phyloP scores from a whole-genome alignment of 73 alveolate genomes.

The Halteria grandinella region DNA sequence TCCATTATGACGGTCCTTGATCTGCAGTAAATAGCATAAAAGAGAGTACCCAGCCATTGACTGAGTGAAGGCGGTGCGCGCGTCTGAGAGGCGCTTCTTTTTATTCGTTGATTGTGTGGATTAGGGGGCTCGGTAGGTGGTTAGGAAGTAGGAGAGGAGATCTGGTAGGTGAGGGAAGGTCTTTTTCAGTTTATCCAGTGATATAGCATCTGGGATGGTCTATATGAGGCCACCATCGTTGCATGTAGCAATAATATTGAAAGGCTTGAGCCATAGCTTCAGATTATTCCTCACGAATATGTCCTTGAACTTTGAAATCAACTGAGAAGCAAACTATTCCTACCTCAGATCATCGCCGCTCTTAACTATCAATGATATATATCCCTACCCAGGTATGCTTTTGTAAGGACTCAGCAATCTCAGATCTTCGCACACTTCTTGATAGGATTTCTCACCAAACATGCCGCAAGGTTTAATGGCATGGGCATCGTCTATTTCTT shows the following conservation, averaged over 20 bases:
- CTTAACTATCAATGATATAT: slow-evolving; percentile 75
- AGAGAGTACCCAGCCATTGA: slow-evolving; percentile 91
- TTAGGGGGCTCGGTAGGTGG: slow-evolving; percentile 28
- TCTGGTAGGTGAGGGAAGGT: slow-evolving; percentile 56
- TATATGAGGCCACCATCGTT: slow-evolving; percentile 63
- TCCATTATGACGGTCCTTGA: slow-evolving; percentile 98
- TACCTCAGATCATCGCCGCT: slow-evolving; percentile 84
- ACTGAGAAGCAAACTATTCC: slow-evolving; percentile 87
- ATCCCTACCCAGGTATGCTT: slow-evolving; percentile 64
- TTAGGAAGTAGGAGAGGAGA: slow-evolving; percentile 66
- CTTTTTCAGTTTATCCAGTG: slow-evolving; percentile 64
- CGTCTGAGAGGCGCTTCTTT: slow-evolving; percentile 56
- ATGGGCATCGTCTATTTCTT: neutral
- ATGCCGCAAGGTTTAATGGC: slow-evolving; percentile 49
- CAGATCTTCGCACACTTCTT: slow-evolving; percentile 73
- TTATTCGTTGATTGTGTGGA: no score
- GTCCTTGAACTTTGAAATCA: slow-evolving; percentile 76
- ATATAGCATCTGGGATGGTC: slow-evolving; percentile 64
- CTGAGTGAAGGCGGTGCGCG: slow-evolving; percentile 70
- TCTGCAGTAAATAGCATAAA: slow-evolving; percentile 89
- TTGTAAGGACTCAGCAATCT: slow-evolving; percentile 76
- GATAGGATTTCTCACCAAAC: slow-evolving; percentile 69
- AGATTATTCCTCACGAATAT: slow-evolving; percentile 72
- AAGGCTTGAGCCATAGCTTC: slow-evolving; percentile 71
- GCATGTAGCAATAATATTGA: slow-evolving; percentile 62